Percentiles rank a stretch among this genome's conserved stretches.
phyloP scores from a whole-genome alignment of 176 grass and related monocot genomes.

The Leersia perrieri region DNA sequence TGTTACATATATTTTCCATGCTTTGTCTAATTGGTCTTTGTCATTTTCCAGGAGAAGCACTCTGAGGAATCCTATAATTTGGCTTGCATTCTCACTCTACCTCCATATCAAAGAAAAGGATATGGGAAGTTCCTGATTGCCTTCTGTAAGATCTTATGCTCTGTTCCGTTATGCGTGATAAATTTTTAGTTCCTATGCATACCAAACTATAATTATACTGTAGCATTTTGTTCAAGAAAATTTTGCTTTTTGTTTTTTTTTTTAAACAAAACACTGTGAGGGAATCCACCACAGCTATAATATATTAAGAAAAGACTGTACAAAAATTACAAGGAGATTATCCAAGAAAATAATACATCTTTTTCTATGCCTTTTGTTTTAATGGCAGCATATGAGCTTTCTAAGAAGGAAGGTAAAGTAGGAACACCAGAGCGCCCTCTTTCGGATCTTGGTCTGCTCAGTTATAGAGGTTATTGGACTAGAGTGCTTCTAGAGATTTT shows the following conservation, averaged over 20 bases:
- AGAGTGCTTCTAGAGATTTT: constrained; percentile 94
- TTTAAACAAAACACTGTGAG: too few relatives aligned
- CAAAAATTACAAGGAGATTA: too few relatives aligned
- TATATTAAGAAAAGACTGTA: too few relatives aligned
- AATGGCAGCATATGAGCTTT: constrained; percentile 92
- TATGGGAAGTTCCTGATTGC: constrained; percentile 98
- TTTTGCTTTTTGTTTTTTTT: background rate
- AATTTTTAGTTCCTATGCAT: background rate
- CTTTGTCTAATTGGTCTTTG: constrained; percentile 2
- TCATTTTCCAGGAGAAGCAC: constrained; percentile 80
- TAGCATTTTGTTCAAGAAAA: constrained; percentile 17
- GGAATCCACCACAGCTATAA: too few relatives aligned
- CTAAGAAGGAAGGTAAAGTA: constrained; percentile 99
- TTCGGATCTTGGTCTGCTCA: constrained; percentile 92
- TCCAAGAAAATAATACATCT: too few relatives aligned
- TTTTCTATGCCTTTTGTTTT: background rate
- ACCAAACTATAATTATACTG: background rate
- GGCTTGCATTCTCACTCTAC: constrained; percentile 98
- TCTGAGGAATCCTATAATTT: constrained; percentile 96
- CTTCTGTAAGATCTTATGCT: constrained; percentile 70
- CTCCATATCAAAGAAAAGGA: constrained; percentile 99
- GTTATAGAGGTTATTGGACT: constrained; percentile 94
- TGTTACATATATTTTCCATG: background rate
- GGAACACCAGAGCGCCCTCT: constrained; percentile 93
- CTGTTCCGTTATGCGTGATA: constrained; percentile 8